Percentiles rank a stretch among this genome's conserved stretches.
Conservation (phyloP, 23 red algal species). For the Chondrus crispus region DNA sequence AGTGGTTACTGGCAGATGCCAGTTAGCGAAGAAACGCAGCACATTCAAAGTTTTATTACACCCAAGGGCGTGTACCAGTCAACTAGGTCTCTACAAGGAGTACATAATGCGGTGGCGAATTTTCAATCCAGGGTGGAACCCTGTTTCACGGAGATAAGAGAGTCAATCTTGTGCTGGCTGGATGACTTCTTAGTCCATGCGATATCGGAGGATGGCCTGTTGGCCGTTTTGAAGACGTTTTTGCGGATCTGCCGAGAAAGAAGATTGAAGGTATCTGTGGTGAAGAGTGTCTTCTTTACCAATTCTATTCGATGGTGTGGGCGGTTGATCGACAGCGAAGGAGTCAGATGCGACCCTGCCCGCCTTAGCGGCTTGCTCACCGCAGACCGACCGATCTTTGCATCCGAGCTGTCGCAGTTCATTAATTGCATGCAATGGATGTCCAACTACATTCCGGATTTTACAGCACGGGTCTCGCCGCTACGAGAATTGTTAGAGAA, state of each 20-base stretch:
- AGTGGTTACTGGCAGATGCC: slow-evolving; percentile 21
- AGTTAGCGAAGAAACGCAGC: neutral
- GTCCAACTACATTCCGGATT: neutral
- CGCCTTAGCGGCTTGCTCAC: neutral
- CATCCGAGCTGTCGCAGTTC: neutral
- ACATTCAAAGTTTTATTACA: neutral
- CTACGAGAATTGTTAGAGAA: neutral
- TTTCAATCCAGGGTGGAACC: neutral
- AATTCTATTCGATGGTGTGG: neutral
- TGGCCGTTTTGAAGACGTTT: neutral
- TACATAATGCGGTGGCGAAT: neutral
- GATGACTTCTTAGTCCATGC: neutral
- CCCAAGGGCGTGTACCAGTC: neutral
- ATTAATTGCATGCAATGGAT: neutral
- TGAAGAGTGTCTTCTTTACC: neutral
- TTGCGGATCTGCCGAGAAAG: neutral
- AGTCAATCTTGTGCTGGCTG: neutral
- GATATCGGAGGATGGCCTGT: neutral
- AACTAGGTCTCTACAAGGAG: neutral
- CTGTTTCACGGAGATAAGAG: neutral
- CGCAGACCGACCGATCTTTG: neutral
- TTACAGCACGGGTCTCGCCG: neutral
- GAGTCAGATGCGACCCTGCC: neutral
- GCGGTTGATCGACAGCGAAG: neutral
- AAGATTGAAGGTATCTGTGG: neutral